Evolutionary conservation across 2,329 filamentous ascomycete species (phyloP).

Genomic region (Fusarium subtropicale): DNA sequence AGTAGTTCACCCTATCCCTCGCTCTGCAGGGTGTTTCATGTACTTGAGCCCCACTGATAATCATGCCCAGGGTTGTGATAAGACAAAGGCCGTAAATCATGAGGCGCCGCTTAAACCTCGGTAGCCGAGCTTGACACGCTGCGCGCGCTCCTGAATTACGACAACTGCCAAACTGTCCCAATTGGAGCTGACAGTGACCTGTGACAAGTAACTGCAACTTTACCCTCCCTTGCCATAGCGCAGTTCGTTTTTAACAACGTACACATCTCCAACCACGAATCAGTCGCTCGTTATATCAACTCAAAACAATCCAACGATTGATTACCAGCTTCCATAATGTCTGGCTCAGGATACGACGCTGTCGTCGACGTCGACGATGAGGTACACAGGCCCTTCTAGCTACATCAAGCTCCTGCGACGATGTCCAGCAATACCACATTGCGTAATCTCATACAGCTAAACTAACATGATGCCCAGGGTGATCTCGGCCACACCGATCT

Average conservation of each 20-base stretch:
- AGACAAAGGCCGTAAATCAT: slow-evolving; percentile 2
- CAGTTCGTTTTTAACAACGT: slow-evolving; percentile 15
- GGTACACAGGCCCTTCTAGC: slow-evolving; percentile 60
- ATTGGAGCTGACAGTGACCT: slow-evolving; percentile 37
- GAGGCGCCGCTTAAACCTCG: slow-evolving; percentile 44
- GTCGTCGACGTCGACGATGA: slow-evolving; percentile 98
- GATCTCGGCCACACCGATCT: slow-evolving; percentile 98
- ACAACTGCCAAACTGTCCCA: slow-evolving; percentile 51
- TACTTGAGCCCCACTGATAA: slow-evolving; percentile 27
- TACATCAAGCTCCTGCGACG: slow-evolving; percentile 22
- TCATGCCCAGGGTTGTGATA: slow-evolving; percentile 12
- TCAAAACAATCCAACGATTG: neutral
- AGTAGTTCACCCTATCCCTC: slow-evolving; percentile 1
- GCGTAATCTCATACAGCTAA: neutral
- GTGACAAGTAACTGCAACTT: slow-evolving; percentile 24
- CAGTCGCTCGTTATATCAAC: neutral
- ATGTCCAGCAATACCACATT: neutral
- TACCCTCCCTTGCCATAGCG: slow-evolving; percentile 25
- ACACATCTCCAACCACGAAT: neutral
- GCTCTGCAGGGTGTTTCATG: slow-evolving; percentile 10
- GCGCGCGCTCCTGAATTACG: slow-evolving; percentile 49
- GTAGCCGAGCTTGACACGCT: slow-evolving; percentile 31
- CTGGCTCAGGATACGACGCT: slow-evolving; percentile 92
- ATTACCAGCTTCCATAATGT: slow-evolving; percentile 63
- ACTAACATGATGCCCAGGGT: slow-evolving; percentile 67